phyloP scores from a whole-genome alignment of 1,284 basidiomycete genomes.

The Pascua sp. region DNA sequence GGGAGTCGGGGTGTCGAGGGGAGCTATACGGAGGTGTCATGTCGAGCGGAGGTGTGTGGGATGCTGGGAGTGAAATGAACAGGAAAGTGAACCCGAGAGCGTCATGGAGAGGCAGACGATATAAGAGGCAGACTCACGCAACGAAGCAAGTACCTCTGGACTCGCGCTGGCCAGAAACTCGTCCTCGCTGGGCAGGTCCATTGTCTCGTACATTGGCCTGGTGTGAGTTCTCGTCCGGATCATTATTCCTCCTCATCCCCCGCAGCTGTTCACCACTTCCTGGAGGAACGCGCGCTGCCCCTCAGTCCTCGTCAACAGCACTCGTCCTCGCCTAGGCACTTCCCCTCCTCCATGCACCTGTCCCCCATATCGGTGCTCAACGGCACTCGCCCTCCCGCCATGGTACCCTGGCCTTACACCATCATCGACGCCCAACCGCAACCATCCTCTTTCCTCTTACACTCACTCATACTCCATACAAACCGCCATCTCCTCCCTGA shows the following conservation, averaged over 20 bases:
- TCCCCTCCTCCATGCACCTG: no score
- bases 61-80: no score
- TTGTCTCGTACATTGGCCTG: constrained; percentile 32
- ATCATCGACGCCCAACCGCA: no score
- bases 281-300: not conserved
- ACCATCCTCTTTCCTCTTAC: not conserved
- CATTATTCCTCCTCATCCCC: not conserved
- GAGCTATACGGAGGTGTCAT: no score
- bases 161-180: constrained; percentile 19
- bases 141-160: constrained; percentile 14
- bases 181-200: constrained; percentile 28
- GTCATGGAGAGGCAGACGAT: no score
- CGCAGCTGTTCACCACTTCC: not conserved
- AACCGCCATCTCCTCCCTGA: constrained; percentile 36
- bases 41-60: no score
- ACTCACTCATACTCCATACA: constrained; percentile 43
- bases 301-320: no score
- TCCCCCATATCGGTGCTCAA: no score
- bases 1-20: not conserved
- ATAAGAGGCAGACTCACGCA: constrained; percentile 27
- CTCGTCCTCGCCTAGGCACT: no score
- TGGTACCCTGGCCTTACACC: no score
- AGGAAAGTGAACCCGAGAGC: no score
- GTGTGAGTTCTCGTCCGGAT: not conserved
- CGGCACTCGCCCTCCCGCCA: no score